phyloP scores from a whole-genome alignment of 768 basidiomycete species.

The Coprinopsis strossmayeri region DNA sequence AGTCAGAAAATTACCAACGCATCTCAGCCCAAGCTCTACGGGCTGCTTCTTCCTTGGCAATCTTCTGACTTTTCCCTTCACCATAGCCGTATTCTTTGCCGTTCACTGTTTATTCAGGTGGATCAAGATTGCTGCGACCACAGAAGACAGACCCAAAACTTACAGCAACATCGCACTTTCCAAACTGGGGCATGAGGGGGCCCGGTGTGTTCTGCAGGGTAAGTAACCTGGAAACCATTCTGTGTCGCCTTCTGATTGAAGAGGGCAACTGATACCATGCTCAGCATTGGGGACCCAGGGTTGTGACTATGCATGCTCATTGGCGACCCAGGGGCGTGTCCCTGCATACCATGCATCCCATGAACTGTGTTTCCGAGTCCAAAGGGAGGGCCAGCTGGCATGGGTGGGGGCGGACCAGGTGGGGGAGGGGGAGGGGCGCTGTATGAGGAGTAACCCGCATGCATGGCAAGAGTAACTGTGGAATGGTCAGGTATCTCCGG shows the following conservation, averaged over 20 bases:
- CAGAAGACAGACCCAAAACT: slow-evolving; percentile 16
- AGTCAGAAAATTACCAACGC: slow-evolving; percentile 37
- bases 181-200: slow-evolving; percentile 52
- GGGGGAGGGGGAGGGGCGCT: slow-evolving; percentile 3
- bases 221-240: slow-evolving; percentile 35
- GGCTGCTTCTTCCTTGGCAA: slow-evolving; percentile 67
- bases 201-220: slow-evolving; percentile 40
- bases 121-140: background rate
- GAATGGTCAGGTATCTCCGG: slow-evolving; percentile 7
- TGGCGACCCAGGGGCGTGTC: no score
- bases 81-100: slow-evolving; percentile 43
- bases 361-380: background rate
- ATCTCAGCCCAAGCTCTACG: slow-evolving; percentile 45
- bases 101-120: slow-evolving; percentile 34
- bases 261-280: slow-evolving; percentile 35
- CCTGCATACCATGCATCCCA: background rate
- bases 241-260: slow-evolving; percentile 51
- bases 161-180: slow-evolving; percentile 49
- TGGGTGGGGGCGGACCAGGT: slow-evolving; percentile 18
- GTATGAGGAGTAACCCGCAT: background rate
- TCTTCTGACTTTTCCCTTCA: slow-evolving; percentile 51
- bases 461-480: slow-evolving; percentile 20
- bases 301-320: background rate
- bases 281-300: slow-evolving; percentile 10
- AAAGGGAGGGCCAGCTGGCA: slow-evolving; percentile 14